Conservation (phyloP, 208 protist genomes). For the Tritrichomonas musculus region DNA sequence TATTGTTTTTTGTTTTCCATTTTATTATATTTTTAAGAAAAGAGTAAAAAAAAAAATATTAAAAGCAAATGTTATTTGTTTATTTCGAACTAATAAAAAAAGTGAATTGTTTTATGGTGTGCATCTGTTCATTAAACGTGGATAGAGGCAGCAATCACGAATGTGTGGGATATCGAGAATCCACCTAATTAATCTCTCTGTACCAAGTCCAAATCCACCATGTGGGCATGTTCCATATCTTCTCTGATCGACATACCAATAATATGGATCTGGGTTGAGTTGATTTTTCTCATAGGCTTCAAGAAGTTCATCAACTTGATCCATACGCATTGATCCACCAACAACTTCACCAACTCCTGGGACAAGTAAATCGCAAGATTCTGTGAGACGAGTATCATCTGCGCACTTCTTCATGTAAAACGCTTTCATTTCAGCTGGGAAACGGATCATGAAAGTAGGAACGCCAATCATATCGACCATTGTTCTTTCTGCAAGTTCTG, state of each 20-base stretch:
- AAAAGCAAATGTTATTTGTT: too few relatives aligned
- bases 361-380: conserved; percentile 77
- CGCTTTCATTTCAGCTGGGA: conserved; percentile 90
- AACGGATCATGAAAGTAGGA: conserved; percentile 89
- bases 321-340: conserved; percentile 92
- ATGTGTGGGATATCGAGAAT: conserved; percentile 77
- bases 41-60: too few relatives aligned
- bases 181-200: conserved; percentile 75
- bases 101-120: conserved; percentile 66
- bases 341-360: conserved; percentile 96
- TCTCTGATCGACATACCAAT: conserved; percentile 95
- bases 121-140: conserved; percentile 81
- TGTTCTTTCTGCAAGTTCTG: conserved; percentile 85
- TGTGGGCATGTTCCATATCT: conserved; percentile 88
- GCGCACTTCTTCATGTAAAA: conserved; percentile 90
- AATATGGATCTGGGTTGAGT: conserved; percentile 84
- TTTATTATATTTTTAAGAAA: too few relatives aligned
- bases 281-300: conserved; percentile 74
- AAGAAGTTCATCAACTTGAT: conserved; percentile 76
- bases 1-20: too few relatives aligned
- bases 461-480: conserved; percentile 90
- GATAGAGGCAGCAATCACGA: conserved; percentile 87
- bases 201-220: conserved; percentile 92
- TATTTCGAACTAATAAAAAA: too few relatives aligned
- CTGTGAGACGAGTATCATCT: conserved; percentile 44